A percentile compares a stretch with the other conserved stretches of the same genome.
These are phyloP conservation scores for Pestalotiopsis sp. DNA, from an alignment of 2,329 filamentous ascomycete genomes.

Conservation along the genomic window DNA sequence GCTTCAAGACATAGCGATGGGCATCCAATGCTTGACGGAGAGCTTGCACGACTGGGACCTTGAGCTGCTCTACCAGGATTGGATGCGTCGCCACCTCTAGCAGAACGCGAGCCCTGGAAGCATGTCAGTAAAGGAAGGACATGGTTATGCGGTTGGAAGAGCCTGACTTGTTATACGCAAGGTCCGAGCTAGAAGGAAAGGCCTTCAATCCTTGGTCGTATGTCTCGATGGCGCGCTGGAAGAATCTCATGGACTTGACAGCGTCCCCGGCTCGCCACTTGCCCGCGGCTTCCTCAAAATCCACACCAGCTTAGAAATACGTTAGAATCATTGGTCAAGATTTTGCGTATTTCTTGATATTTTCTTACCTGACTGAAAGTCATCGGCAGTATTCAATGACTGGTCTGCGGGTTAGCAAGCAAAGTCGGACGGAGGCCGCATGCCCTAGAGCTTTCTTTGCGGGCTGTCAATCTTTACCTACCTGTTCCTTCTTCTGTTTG, in stretches of 20 bases:
- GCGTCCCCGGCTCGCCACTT: slow-evolving; percentile 76
- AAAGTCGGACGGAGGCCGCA: no score
- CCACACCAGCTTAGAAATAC: slow-evolving; percentile 57
- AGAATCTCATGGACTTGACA: slow-evolving; percentile 59
- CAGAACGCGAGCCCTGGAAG: slow-evolving; percentile 65
- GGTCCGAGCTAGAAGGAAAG: slow-evolving; percentile 66
- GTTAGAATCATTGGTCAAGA: slow-evolving; percentile 6
- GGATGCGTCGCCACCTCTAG: slow-evolving; percentile 72
- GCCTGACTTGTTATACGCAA: slow-evolving; percentile 74
- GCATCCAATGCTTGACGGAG: slow-evolving; percentile 64
- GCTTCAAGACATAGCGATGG: slow-evolving; percentile 61
- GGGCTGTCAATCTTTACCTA: not conserved
- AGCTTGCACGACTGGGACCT: slow-evolving; percentile 53
- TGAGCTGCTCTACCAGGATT: slow-evolving; percentile 61
- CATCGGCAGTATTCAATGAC: slow-evolving; percentile 64
- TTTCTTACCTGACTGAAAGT: slow-evolving; percentile 62
- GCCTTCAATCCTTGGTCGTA: slow-evolving; percentile 66
- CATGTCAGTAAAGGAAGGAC: slow-evolving; percentile 10
- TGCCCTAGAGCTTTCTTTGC: not conserved
- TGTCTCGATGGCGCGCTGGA: slow-evolving; percentile 65
- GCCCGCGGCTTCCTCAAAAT: slow-evolving; percentile 71
- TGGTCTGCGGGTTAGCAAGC: slow-evolving; percentile 30
- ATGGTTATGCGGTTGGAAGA: not conserved
- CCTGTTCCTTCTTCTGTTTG: slow-evolving; percentile 25
- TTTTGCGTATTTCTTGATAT: not conserved